Evolutionary conservation across 257 asterid species (phyloP).

Genomic region (Solanum paucissectum): DNA sequence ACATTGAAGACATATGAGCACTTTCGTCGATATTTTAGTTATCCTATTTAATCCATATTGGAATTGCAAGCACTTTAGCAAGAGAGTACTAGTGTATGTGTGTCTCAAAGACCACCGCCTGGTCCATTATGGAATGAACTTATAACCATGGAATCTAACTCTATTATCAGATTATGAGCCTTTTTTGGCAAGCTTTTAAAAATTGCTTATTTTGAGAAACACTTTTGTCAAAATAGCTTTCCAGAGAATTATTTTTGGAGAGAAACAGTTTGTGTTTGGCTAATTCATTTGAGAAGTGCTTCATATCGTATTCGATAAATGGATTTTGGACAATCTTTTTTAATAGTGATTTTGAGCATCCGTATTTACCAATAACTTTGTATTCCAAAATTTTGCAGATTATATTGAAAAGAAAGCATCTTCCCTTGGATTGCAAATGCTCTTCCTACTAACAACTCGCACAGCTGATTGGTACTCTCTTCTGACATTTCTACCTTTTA

Average conservation of each 20-base stretch:
- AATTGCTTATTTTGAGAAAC: neutral
- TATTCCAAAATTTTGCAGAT: conserved; percentile 36
- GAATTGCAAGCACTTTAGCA: neutral
- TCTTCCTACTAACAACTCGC: conserved; percentile 87
- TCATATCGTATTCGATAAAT: neutral
- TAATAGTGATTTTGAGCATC: neutral
- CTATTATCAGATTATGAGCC: neutral
- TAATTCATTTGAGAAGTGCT: neutral
- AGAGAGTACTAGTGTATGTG: neutral
- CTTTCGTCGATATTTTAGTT: neutral
- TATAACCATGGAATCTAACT: neutral
- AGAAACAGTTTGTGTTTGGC: neutral
- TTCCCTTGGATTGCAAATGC: conserved; percentile 61
- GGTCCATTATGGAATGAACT: neutral
- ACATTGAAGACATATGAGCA: neutral
- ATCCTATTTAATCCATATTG: neutral
- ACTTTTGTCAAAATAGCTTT: neutral
- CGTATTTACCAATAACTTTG: neutral
- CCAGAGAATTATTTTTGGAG: neutral
- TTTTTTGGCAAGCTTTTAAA: neutral
- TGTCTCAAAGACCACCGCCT: neutral
- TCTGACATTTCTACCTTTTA: neutral
- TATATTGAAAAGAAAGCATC: conserved; percentile 90
- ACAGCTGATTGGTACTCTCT: conserved; percentile 85
- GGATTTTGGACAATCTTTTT: neutral